phyloP scores from a whole-genome alignment of 1,139 yeast genomes.

The Suhomyces bribrorum region DNA sequence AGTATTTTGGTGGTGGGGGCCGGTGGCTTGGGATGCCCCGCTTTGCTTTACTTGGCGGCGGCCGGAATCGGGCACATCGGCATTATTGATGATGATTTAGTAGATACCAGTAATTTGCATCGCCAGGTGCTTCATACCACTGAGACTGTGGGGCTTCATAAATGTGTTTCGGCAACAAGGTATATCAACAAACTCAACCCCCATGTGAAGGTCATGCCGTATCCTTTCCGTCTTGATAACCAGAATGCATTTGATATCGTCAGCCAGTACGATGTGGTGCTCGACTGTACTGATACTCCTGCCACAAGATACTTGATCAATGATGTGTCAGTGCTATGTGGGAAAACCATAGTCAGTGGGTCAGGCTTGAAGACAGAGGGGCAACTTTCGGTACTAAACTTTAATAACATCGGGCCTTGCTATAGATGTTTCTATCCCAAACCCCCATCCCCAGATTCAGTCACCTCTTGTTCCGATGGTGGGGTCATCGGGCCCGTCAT shows the following conservation, averaged over 20 bases:
- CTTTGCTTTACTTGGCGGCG: conserved; percentile 78
- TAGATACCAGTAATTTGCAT: conserved; percentile 83
- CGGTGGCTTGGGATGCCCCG: conserved; percentile 96
- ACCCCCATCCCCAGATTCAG: conserved; percentile 85
- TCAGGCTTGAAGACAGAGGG: conserved; percentile 93
- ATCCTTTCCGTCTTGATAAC: conserved; percentile 52
- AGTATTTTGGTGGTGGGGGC: conserved; percentile 85
- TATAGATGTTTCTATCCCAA: conserved; percentile 90
- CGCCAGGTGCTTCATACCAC: conserved; percentile 83
- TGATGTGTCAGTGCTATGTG: conserved; percentile 74
- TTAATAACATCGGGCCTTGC: conserved; percentile 75
- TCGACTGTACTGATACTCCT: conserved; percentile 96
- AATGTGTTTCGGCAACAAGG: conserved; percentile 74
- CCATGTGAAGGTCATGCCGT: conserved; percentile 53
- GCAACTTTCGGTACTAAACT: conserved; percentile 77
- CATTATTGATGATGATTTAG: conserved; percentile 82
- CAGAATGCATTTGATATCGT: conserved; percentile 67
- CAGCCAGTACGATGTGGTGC: conserved; percentile 64
- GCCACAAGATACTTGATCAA: conserved; percentile 82
- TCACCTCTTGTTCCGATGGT: conserved; percentile 87
- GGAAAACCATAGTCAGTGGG: conserved; percentile 81
- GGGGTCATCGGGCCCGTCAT: conserved; percentile 97
- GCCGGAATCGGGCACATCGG: conserved; percentile 89
- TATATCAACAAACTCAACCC: conserved; percentile 65
- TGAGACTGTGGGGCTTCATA: conserved; percentile 62